Evolutionary conservation across 163 green algal species (phyloP), one percentile per base, ranked within the genome.

Genomic region (Prototheca cutis): DNA sequence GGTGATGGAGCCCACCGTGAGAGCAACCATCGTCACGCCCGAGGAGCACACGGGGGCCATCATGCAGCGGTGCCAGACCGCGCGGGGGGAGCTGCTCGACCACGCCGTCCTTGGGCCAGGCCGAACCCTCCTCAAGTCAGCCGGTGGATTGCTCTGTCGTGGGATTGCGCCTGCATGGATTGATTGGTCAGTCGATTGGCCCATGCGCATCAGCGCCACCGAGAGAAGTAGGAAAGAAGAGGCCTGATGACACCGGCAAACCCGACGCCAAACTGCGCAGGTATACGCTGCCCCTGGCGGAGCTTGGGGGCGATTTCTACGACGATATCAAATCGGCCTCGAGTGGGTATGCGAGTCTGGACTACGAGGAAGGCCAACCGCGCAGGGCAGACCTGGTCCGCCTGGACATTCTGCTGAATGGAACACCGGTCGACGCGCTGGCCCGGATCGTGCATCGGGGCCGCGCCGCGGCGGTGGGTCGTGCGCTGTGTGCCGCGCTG

Each of bases 351-450:
- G 91, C 88, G 32, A 86, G 62, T 8, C 93, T 97, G 57, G 90
- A 97, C 68, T 98, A 96, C 66, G 87, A 97, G 63, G 83, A 91
- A 45, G 75, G 68, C 1, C 75, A 78, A 13, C 79, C 73, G 57
- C 72, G 70, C 56, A 53, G 19, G 47, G 79, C 85, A 4, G 84
- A 95, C 67, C 68, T 98, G 42, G 67, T 85, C 25, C 85, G 88
- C 32, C 65, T 98, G 66, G 90, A 97, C 63, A 68, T 98, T n/a
- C 63, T 94, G 32, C 75, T 96, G 29, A 95, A 97, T 55, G 84
- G 86, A 17, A 65, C 88, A 56, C 23, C 74, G 1, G 82, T 97
- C 34, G 91, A 98, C 61, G 87, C 91, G 4, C 72, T 98, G 45
- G 82, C 83, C 0, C 69, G 78, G 4, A 65, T 97, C 39, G 83